A percentile compares a stretch with the other conserved stretches of the same genome.
These are phyloP conservation scores for Salvia rosmarinus DNA, from an alignment of 257 asterid species.

Conservation along the genomic window DNA sequence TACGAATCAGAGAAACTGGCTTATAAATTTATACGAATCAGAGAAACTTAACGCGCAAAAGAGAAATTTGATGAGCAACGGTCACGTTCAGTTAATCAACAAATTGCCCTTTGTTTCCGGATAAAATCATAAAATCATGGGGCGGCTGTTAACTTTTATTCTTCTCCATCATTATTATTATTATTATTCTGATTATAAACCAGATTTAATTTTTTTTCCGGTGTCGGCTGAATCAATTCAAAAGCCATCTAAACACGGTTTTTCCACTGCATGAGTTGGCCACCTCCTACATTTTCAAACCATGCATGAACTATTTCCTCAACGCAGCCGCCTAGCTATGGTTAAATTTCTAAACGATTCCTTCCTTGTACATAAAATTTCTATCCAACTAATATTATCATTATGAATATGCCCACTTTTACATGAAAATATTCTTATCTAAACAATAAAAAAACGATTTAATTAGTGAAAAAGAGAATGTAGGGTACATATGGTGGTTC, in stretches of 20 bases:
- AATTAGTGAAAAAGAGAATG: not conserved
- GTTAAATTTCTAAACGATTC: no score
- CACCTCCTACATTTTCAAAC: not conserved
- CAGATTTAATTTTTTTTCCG: constrained; percentile 7
- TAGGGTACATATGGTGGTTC: constrained; percentile 1
- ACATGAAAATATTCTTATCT: no score
- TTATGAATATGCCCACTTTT: no score
- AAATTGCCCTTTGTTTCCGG: not conserved
- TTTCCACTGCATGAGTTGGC: constrained; percentile 22
- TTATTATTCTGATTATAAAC: not conserved
- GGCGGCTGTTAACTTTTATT: constrained; percentile 26
- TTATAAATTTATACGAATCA: not conserved
- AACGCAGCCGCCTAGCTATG: not conserved
- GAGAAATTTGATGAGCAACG: not conserved
- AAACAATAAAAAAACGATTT: no score
- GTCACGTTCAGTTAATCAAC: constrained; percentile 7
- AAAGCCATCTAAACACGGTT: constrained; percentile 8
- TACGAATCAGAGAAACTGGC: not conserved
- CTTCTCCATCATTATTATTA: not conserved
- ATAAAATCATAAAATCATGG: constrained; percentile 26
- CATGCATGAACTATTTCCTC: constrained; percentile 21
- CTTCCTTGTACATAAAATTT: not conserved
- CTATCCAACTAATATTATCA: no score
- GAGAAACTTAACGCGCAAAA: not conserved
- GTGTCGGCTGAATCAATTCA: constrained; percentile 32